Evolutionary conservation across 208 protist species (phyloP), one percentile per base, ranked within the genome.

Genomic region (Wallacemonas sp.): DNA sequence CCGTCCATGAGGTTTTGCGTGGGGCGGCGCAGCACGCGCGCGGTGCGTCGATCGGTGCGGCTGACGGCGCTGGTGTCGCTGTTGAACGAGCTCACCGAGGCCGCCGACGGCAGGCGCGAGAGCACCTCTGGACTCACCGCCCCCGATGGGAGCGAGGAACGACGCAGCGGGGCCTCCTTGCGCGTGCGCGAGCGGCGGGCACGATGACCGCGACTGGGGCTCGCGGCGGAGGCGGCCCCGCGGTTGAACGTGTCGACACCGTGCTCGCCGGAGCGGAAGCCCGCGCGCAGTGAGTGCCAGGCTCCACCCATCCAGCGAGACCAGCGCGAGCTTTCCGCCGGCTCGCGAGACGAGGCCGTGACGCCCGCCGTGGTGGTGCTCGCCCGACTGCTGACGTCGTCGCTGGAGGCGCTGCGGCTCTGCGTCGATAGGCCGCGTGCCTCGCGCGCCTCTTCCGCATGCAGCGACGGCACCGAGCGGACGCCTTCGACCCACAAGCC

Each of bases 1-100:
- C 77, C 70, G 46, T 93, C 81, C 76, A 93, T 90, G 38, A 93
- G 57, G 63, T 90, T 90, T 28, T 84, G 25, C 22, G 79, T 76
- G 18, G 65, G 81, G 36, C 50, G 22, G 23, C 7, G 11, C 2
- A 29, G 42, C 12, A 38, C n/a, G 39, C 22, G 16, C 5, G 16
- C 4, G 39, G 23, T 4, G 10, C 8, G 22, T 1, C 26, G 42
- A 16, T 10, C n/a, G 10, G 46, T 14, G 32, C 44, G 28, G 23
- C 41, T 1, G 29, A 46, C 23, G 45, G 5, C 33, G 62, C 31
- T 57, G 14, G 0, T 12, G 48, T 57, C 48, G 16, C 42, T 50
- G 42, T 33, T 29, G n/a, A 59, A 10, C n/a, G 29, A 50, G 28
- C 42, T 49, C 10, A 26, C 14, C 1, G 42, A 65, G 22, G 38